Evolutionary conservation across 345 rosid genomes (phyloP).

Genomic region (Microcos paniculata): DNA sequence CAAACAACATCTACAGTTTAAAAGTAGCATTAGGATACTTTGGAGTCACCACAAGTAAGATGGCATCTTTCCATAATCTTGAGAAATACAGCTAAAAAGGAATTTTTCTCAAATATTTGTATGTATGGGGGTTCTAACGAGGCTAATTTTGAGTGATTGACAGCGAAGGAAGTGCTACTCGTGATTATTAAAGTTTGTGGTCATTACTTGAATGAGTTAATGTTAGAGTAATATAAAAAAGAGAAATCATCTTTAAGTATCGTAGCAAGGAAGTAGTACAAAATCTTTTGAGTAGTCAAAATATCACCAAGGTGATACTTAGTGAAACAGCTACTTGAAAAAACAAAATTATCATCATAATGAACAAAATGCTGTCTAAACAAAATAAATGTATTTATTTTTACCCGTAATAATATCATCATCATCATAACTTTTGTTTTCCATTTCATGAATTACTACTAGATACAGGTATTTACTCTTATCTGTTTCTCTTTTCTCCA

Average conservation of each 20-base stretch:
- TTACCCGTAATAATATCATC: too few species aligned
- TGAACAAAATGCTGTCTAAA: background rate
- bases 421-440: background rate
- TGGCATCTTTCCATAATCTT: background rate
- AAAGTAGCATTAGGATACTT: background rate
- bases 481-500: slow-evolving; percentile 12
- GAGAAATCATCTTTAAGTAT: background rate
- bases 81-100: background rate
- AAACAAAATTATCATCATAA: background rate
- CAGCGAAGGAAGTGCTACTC: background rate
- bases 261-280: background rate
- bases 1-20: background rate
- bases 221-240: background rate
- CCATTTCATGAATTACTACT: background rate
- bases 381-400: background rate
- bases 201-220: background rate
- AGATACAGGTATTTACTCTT: background rate
- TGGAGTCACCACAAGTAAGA: background rate
- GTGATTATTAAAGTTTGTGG: background rate
- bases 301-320: background rate
- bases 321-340: background rate
- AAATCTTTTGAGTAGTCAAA: background rate
- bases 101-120: background rate
- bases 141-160: background rate
- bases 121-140: background rate